Percentiles rank a stretch among this genome's conserved stretches.
Evolutionary conservation across 176 grass and related monocot genomes (phyloP).

Genomic region (Thinopyrum elongatum): DNA sequence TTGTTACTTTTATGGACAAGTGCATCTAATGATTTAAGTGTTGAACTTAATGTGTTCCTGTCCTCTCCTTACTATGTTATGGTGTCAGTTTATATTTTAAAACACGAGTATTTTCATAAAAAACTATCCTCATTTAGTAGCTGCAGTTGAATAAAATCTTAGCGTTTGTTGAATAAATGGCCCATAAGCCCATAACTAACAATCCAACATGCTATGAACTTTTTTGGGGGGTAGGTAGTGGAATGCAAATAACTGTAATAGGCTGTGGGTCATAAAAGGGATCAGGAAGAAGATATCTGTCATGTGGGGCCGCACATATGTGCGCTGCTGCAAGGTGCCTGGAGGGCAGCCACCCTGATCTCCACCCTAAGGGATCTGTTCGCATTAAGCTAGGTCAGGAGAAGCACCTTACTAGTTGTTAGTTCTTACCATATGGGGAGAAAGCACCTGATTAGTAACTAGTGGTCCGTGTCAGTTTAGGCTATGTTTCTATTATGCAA

Average conservation of each 20-base stretch:
- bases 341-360: background rate
- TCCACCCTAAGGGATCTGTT: background rate
- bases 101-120: background rate
- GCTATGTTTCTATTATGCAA: background rate
- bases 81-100: background rate
- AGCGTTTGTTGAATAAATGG: background rate
- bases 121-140: background rate
- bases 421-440: too few species aligned
- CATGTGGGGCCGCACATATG: background rate
- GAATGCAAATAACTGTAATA: background rate
- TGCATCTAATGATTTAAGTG: background rate
- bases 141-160: background rate
- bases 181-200: background rate
- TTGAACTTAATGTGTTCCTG: background rate
- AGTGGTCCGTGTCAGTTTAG: background rate
- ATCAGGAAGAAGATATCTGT: background rate
- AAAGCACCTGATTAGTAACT: background rate
- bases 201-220: background rate
- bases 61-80: background rate
- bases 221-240: background rate
- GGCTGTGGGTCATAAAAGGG: background rate
- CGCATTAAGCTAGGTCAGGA: too few species aligned
- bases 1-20: background rate
- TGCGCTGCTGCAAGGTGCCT: background rate
- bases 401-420: too few species aligned